Percentiles rank a stretch among this genome's conserved stretches.
phyloP scores from a whole-genome alignment of 2,329 filamentous ascomycete genomes.

The Lachnellula cervina region DNA sequence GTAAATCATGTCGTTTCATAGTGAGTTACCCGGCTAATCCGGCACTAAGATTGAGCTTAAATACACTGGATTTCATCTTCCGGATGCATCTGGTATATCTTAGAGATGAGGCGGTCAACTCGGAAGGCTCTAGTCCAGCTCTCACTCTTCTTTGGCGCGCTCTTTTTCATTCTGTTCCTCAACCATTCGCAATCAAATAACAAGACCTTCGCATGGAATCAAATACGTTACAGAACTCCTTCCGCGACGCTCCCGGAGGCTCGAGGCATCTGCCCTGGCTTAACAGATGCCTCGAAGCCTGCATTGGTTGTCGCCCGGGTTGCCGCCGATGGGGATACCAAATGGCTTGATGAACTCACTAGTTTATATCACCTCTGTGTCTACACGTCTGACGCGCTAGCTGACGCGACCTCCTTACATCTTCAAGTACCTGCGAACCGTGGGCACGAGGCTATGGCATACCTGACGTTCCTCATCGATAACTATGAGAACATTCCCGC shows the following conservation, averaged over 20 bases:
- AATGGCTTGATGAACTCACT: constrained; percentile 38
- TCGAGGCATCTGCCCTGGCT: constrained; percentile 39
- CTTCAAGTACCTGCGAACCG: constrained; percentile 43
- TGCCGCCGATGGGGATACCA: constrained; percentile 36
- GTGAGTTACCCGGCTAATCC: too few species aligned
- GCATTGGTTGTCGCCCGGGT: constrained; percentile 41
- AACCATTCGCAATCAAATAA: constrained; percentile 31
- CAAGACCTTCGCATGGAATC: constrained; percentile 39
- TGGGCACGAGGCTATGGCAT: constrained; percentile 44
- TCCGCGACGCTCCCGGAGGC: constrained; percentile 32
- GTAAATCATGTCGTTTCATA: too few species aligned
- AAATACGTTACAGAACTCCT: constrained; percentile 38
- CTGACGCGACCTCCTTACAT: constrained; percentile 23
- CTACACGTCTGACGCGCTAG: constrained; percentile 37
- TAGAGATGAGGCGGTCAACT: constrained; percentile 35
- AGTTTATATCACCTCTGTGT: constrained; percentile 41
- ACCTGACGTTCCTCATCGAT: constrained; percentile 43
- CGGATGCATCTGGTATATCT: neutral
- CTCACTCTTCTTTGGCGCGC: constrained; percentile 31
- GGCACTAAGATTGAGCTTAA: too few species aligned
- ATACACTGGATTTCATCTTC: too few species aligned
- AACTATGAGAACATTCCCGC: constrained; percentile 38
- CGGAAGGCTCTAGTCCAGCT: constrained; percentile 34
- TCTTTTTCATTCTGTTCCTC: constrained; percentile 36
- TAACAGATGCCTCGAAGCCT: constrained; percentile 36